Evolutionary conservation across 805 yeast genomes (phyloP).

Genomic region (Helenozyma baotianmanensis): DNA sequence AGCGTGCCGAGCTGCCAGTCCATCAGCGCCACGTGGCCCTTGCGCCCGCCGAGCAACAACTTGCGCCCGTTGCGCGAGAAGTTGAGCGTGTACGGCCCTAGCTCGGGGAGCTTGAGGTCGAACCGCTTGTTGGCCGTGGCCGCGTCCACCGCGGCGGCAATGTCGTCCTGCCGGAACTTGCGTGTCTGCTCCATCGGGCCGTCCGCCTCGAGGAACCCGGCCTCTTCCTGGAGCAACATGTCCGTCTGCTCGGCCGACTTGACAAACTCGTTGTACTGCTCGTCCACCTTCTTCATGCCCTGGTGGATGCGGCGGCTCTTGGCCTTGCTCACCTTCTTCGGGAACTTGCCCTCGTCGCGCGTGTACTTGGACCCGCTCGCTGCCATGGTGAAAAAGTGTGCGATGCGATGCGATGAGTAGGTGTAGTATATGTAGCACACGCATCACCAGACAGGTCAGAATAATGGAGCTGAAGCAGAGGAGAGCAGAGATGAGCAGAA

Average conservation of each 20-base stretch:
- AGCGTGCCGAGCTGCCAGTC: conserved; percentile 90
- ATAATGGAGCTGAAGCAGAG: too few relatives aligned
- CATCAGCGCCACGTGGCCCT: conserved; percentile 93
- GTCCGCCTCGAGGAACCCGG: conserved; percentile 88
- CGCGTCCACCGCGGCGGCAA: conserved; percentile 69
- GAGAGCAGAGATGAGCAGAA: too few relatives aligned
- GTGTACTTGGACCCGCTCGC: conserved; percentile 11
- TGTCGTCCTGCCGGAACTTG: conserved; percentile 78
- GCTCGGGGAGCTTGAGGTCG: conserved; percentile 65
- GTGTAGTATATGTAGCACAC: too few relatives aligned
- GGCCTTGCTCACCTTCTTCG: conserved; percentile 10
- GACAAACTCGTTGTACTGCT: conserved; percentile 73
- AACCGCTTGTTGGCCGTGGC: conserved; percentile 72
- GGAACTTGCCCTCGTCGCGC: conserved; percentile 13
- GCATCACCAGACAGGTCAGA: too few relatives aligned
- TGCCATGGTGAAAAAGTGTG: background rate
- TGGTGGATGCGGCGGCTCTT: conserved; percentile 9
- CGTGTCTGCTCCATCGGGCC: conserved; percentile 86
- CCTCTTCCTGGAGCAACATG: conserved; percentile 74
- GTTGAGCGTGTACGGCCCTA: conserved; percentile 83
- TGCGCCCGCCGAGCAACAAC: conserved; percentile 76
- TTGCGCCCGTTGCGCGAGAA: conserved; percentile 87
- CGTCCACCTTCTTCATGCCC: conserved; percentile 62
- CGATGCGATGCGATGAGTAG: conserved; percentile 1
- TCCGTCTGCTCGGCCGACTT: conserved; percentile 83